A percentile compares a stretch with the other conserved stretches of the same genome.
Evolutionary conservation across 495 filamentous ascomycete species (phyloP).

Genomic region (Penicillium angulare): DNA sequence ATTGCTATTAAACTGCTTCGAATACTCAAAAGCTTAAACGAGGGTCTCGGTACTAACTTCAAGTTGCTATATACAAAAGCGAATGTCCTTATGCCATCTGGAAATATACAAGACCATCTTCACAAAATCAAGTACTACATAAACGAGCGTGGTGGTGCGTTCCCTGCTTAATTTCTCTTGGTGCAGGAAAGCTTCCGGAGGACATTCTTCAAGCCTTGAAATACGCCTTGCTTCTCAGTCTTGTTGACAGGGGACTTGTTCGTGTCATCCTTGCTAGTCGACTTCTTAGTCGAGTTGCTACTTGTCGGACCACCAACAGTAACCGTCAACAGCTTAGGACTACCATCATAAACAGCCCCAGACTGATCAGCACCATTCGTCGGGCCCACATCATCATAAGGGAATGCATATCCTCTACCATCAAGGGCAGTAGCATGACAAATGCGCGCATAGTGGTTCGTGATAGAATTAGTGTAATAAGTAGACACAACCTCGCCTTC

Average conservation of each 20-base stretch:
- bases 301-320: slow-evolving; percentile 54
- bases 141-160: too few species aligned
- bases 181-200: slow-evolving; percentile 9
- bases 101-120: neutral
- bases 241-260: neutral
- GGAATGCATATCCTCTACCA: slow-evolving; percentile 70
- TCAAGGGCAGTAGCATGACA: slow-evolving; percentile 62
- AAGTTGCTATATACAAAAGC: neutral
- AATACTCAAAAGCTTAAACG: too few species aligned
- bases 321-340: slow-evolving; percentile 58
- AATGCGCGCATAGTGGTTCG: slow-evolving; percentile 72
- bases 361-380: slow-evolving; percentile 56
- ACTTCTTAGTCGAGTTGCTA: slow-evolving; percentile 7
- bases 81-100: too few species aligned
- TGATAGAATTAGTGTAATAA: slow-evolving; percentile 56
- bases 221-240: slow-evolving; percentile 5
- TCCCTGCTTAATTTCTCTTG: slow-evolving; percentile 5
- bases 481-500: slow-evolving; percentile 40
- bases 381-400: slow-evolving; percentile 73
- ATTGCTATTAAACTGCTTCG: too few species aligned
- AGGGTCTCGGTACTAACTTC: too few species aligned
- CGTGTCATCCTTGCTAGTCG: too few species aligned
- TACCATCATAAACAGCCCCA: slow-evolving; percentile 59
- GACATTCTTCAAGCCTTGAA: slow-evolving; percentile 11
- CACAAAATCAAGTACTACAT: too few species aligned